Percentiles rank a stretch among this genome's conserved stretches.
These are phyloP conservation scores for Boletus bicolor DNA, from an alignment of 768 basidiomycete species.

Conservation along the genomic window DNA sequence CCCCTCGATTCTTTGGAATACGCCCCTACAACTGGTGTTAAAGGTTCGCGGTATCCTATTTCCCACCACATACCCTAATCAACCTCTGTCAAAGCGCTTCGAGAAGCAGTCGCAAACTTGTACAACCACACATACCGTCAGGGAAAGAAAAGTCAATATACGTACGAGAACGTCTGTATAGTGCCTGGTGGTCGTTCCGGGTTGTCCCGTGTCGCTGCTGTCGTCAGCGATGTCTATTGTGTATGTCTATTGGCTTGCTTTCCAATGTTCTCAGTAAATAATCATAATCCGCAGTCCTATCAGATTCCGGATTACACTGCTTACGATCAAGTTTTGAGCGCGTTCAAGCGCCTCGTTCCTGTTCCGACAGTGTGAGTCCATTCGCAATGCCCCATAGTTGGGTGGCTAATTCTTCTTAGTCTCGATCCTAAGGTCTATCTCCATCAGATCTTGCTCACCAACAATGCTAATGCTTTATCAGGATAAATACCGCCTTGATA, in stretches of 20 bases:
- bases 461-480: conserved; percentile 22
- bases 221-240: conserved; percentile 85
- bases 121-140: conserved; percentile 88
- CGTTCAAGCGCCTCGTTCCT: conserved; percentile 86
- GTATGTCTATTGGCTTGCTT: conserved; percentile 35
- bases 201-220: conserved; percentile 86
- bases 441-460: not conserved
- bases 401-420: conserved; percentile 24
- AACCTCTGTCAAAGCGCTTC: conserved; percentile 49
- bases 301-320: conserved; percentile 92
- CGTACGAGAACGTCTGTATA: conserved; percentile 90
- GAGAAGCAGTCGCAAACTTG: conserved; percentile 85
- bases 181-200: conserved; percentile 93
- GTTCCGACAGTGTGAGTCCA: conserved; percentile 80
- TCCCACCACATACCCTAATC: not conserved
- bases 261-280: not conserved
- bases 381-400: not conserved
- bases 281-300: conserved; percentile 53
- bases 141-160: conserved; percentile 81
- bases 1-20: conserved; percentile 80
- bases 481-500: conserved; percentile 72
- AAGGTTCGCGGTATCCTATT: conserved; percentile 42
- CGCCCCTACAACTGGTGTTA: conserved; percentile 90
- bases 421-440: conserved; percentile 43
- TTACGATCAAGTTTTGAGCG: conserved; percentile 78